Conservation (phyloP, 441 rosid genomes). For the Adansonia madagascariensis region DNA sequence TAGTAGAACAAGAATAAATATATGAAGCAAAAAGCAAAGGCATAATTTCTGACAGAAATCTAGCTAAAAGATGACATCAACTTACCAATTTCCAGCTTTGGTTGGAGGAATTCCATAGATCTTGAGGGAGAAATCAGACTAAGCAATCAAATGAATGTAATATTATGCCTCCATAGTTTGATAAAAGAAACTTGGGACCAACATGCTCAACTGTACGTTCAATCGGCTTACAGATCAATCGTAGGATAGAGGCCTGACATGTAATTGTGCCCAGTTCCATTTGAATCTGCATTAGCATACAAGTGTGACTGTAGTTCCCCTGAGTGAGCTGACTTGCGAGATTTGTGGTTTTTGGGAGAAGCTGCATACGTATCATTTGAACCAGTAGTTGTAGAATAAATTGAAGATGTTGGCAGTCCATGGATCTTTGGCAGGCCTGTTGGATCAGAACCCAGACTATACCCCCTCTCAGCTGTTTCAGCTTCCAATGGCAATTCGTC, state of each 20-base stretch:
- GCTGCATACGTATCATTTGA: constrained; percentile 51
- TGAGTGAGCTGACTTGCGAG: constrained; percentile 65
- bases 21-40: constrained; percentile 13
- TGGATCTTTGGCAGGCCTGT: constrained; percentile 75
- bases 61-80: constrained; percentile 1
- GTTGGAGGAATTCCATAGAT: constrained; percentile 20
- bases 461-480: constrained; percentile 86
- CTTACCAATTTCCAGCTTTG: constrained; percentile 4
- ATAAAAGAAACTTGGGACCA: constrained; percentile 15
- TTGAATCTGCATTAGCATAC: constrained; percentile 31
- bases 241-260: constrained; percentile 27
- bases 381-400: constrained; percentile 54
- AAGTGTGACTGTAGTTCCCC: constrained; percentile 62
- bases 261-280: constrained; percentile 24
- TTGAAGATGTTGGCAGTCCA: constrained; percentile 68
- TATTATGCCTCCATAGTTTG: constrained; percentile 9
- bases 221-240: constrained; percentile 26
- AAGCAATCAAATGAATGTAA: constrained; percentile 25
- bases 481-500: constrained; percentile 97
- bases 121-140: constrained; percentile 21
- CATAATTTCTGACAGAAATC: constrained; percentile 13
- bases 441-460: constrained; percentile 62
- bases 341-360: constrained; percentile 55
- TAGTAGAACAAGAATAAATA: constrained; percentile 19
- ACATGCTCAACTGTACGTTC: constrained; percentile 17